Conservation (phyloP, 257 asterid genomes). For the Capsicum pubescens region DNA sequence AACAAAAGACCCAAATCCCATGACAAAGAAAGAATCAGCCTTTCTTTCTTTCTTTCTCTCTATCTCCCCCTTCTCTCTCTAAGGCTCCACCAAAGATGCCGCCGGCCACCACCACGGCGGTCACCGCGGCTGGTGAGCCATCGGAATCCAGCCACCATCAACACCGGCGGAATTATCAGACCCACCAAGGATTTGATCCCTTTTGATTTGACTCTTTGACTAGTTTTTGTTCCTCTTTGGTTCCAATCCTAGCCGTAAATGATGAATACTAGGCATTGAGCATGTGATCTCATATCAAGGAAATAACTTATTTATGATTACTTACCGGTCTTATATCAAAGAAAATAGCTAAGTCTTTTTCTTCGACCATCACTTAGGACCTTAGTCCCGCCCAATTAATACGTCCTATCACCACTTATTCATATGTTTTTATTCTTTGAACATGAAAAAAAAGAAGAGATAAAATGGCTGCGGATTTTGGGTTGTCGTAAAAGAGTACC, state of each 20-base stretch:
- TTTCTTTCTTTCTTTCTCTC: no score
- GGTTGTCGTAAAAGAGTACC: neutral
- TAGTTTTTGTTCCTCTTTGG: neutral
- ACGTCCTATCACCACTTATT: neutral
- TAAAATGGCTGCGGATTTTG: slow-evolving; percentile 39
- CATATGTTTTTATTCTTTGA: neutral
- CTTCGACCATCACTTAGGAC: no score
- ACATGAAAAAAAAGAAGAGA: slow-evolving; percentile 6
- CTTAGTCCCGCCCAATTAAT: neutral
- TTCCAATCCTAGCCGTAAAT: neutral
- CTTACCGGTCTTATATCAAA: no score
- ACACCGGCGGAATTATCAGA: neutral
- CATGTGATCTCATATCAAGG: neutral
- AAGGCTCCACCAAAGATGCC: no score
- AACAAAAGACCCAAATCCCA: no score
- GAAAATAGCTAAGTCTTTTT: no score
- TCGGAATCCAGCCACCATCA: no score
- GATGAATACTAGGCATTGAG: neutral
- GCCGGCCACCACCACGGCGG: no score
- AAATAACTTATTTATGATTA: neutral
- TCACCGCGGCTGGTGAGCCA: no score
- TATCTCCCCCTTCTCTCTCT: no score
- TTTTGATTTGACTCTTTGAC: slow-evolving; percentile 11
- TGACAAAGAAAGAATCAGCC: no score
- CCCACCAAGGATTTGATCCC: slow-evolving; percentile 17